These are phyloP conservation scores for Pelargonium fulgidum DNA, from an alignment of 441 rosid species.

Conservation along the genomic window DNA sequence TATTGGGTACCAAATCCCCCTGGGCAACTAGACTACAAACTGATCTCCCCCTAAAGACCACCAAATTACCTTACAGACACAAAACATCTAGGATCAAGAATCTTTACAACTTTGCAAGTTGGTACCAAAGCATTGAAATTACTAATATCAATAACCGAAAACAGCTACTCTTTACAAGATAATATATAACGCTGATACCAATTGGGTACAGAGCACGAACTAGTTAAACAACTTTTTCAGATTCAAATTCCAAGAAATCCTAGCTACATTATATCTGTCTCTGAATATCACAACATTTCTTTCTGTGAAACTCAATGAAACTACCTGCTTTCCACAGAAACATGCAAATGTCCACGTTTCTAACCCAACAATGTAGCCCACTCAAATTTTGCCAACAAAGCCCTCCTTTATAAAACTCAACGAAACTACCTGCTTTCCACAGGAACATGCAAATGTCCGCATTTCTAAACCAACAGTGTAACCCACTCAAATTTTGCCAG, in stretches of 20 bases:
- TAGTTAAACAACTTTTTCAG: not conserved
- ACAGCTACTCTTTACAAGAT: not conserved
- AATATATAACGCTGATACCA: not conserved
- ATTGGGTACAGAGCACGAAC: not conserved
- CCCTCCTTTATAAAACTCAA: not conserved
- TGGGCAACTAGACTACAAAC: not conserved
- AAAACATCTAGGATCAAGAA: not conserved
- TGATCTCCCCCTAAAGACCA: not conserved
- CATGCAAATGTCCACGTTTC: not conserved
- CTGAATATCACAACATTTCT: not conserved
- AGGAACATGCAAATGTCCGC: not conserved
- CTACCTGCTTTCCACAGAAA: not conserved
- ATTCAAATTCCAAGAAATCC: not conserved
- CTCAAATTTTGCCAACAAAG: conserved; percentile 1
- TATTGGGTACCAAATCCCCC: conserved; percentile 1
- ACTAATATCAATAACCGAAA: conserved; percentile 1
- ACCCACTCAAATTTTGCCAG: conserved; percentile 1
- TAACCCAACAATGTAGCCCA: not conserved
- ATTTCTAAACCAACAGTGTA: not conserved
- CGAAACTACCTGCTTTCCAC: not conserved
- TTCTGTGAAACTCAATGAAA: not conserved
- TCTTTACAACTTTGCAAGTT: not conserved
- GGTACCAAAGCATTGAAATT: not conserved
- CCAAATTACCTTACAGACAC: not conserved
- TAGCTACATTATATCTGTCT: not conserved